Evolutionary conservation across 495 filamentous ascomycete genomes (phyloP), one percentile per base, ranked within the genome.

Genomic region (Thermothielavioides terrestris): DNA sequence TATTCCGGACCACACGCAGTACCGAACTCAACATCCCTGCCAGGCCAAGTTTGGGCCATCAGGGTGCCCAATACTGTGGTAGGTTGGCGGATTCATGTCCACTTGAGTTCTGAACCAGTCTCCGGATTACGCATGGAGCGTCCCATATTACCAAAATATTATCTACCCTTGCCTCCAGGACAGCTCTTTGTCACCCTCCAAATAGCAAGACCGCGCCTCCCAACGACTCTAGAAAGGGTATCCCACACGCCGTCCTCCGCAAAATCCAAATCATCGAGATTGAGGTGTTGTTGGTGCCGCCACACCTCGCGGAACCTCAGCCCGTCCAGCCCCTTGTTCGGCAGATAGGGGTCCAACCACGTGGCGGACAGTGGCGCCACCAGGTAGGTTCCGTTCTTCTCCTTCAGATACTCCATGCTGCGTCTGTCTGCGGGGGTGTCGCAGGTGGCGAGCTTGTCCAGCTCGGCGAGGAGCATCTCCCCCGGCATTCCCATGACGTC

Each of bases 241-340:
- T 73, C 61, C 68, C 81, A 72, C 35, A 98, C 64, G 7, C 92
- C 94, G 47, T 97, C 94, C 31, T 83, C 78, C 0, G 66, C 88
- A 61, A 94, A 86, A 67, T 97, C 90, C 54, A 98, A 60, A 72
- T 97, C 92, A 69, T 98, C 92, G 39, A 97, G 71, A 55, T 89
- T 95, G 21, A 97, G 60, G 66, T 98, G 92, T 39, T 76, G 74
- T 28, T 62, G 70, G 49, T 88, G 79, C 18, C 72, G 74, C 88
- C 88, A 94, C 2, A 90, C 68, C 63, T 78, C 78, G 57, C 76
- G 73, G 55, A 81, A 83, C 52, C 68, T 57, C 26, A 86, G 55
- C 12, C 69, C 72, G 4, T 72, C 64, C 23, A 68, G 56, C 4
- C 68, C 67, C 55, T 72, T 72, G 18, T 78, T 73, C 21, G 63